phyloP scores from a whole-genome alignment of 2,329 filamentous ascomycete species.

The Phialophora verrucosa region DNA sequence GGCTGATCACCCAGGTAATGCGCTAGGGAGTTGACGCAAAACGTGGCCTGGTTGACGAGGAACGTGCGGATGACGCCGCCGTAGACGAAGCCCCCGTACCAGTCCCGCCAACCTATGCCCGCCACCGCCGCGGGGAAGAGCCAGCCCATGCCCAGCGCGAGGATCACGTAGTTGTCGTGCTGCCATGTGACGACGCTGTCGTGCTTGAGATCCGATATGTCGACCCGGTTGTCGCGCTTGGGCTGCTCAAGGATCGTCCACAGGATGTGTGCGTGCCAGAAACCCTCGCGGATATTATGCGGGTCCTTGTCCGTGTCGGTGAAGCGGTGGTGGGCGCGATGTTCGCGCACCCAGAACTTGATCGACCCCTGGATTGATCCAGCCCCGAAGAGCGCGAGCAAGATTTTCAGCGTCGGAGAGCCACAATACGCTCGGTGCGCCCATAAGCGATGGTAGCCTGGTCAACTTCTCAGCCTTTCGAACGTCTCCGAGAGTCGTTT shows the following conservation, averaged over 20 bases:
- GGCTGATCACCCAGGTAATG: conserved; percentile 92
- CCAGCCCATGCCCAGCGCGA: conserved; percentile 76
- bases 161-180: conserved; percentile 83
- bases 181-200: conserved; percentile 85
- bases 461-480: not conserved
- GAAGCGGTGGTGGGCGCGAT: conserved; percentile 87
- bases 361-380: conserved; percentile 86
- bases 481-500: too few relatives aligned
- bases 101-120: conserved; percentile 84
- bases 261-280: conserved; percentile 81
- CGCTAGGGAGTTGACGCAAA: conserved; percentile 91
- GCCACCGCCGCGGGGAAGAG: conserved; percentile 75
- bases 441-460: conserved; percentile 77
- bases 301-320: conserved; percentile 92
- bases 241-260: conserved; percentile 96
- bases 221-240: conserved; percentile 82
- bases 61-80: conserved; percentile 84
- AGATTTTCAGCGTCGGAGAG: conserved; percentile 75
- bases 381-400: conserved; percentile 78
- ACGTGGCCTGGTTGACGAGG: conserved; percentile 89
- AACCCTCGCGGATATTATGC: conserved; percentile 86
- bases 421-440: conserved; percentile 85
- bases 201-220: conserved; percentile 86
- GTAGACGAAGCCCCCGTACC: conserved; percentile 80
- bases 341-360: conserved; percentile 85